These are phyloP conservation scores for Populus tremula DNA, from an alignment of 345 rosid genomes.

Conservation along the genomic window DNA sequence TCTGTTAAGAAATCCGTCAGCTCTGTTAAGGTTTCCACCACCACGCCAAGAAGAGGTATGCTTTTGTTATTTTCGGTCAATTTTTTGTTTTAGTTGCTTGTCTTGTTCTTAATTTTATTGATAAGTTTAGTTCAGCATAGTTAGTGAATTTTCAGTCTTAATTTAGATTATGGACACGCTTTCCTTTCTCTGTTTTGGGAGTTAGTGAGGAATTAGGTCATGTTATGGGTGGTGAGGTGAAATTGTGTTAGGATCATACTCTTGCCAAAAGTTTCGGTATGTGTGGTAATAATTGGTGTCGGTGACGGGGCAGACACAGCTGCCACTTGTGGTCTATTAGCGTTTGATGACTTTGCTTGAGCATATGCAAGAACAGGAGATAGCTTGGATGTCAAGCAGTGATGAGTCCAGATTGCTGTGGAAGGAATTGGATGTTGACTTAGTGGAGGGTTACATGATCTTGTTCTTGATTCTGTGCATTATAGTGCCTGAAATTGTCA, in stretches of 20 bases:
- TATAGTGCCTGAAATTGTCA: neutral
- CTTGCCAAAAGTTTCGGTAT: neutral
- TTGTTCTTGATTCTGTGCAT: neutral
- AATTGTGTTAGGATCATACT: neutral
- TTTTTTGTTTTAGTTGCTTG: neutral
- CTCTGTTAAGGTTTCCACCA: slow-evolving; percentile 49
- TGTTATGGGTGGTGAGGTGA: neutral
- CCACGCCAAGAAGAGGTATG: slow-evolving; percentile 89
- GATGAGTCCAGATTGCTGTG: neutral
- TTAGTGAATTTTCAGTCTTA: neutral
- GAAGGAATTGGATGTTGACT: neutral
- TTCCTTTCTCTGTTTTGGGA: neutral
- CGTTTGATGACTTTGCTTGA: slow-evolving; percentile 10
- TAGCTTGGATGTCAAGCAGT: slow-evolving; percentile 7
- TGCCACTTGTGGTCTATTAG: neutral
- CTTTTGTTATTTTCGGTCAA: neutral
- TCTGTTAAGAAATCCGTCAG: neutral
- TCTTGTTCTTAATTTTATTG: neutral
- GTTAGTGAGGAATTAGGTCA: neutral
- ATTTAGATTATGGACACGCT: neutral
- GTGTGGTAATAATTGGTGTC: slow-evolving; percentile 6
- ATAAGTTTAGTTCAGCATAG: neutral
- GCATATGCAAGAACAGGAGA: neutral
- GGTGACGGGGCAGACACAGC: slow-evolving; percentile 9
- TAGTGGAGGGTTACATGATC: neutral